Evolutionary conservation across 495 filamentous ascomycete genomes (phyloP), one percentile per base, ranked within the genome.

Genomic region (Aspergillus funiculosus): DNA sequence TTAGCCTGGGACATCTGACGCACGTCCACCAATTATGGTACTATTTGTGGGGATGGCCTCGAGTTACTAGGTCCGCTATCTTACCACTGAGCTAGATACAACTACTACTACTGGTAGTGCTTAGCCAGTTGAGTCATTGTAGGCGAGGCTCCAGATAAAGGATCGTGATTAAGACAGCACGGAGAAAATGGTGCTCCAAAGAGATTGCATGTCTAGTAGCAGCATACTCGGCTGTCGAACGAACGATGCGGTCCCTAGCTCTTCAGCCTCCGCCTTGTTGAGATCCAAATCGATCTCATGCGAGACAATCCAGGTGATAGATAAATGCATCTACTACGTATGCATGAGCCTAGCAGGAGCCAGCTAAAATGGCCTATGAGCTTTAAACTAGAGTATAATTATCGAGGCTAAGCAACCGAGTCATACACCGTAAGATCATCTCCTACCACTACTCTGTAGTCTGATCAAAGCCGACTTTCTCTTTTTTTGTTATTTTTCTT

Each of bases 281-380:
- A 39, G 31, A 39, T 51, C 43, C 34, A 37, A 36, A 27, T 36
- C 48, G 37, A 46, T 44, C 34, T 45, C 22, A 37, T 44, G 48
- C 48, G 48, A 50, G 48, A 27, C 48, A 44, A 50, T 30, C 5
- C 28, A 5, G 14, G 2, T 19, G 39, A 42, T 18, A 47, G 26
- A 21, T 25, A 39, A 34, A 38, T 46, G 28, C 25, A n/a, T 14
- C 9, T 31, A n/a, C n/a, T n/a, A n/a, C n/a, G n/a, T n/a, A n/a
- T n/a, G n/a, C 26, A 19, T 26, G 32, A 18, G 32, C 9, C 30
- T 10, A 15, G 4, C 36, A 26, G 15, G 36, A 26, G 7, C 13
- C 15, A 9, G 10, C 11, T 15, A 20, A 20, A 13, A 15, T 25
- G 40, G 28, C n/a, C 10, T 22, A 34, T 19, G 40, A 11, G 19